Conservation (phyloP, 257 asterid species). For the Capsicum chinense region DNA sequence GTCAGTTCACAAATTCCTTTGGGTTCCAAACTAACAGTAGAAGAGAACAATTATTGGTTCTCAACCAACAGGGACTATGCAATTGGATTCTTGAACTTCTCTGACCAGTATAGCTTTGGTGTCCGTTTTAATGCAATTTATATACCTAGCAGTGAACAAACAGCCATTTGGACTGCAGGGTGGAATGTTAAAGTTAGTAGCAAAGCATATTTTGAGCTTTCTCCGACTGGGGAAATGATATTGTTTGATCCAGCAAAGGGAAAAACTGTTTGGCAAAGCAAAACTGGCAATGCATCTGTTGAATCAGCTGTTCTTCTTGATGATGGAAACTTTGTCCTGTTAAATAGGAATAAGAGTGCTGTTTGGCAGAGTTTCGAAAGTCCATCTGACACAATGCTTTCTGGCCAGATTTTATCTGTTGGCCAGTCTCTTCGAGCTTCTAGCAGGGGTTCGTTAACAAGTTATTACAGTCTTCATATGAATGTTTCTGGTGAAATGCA, state of each 20-base stretch:
- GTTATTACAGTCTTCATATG: slow-evolving; percentile 48
- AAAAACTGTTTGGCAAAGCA: slow-evolving; percentile 44
- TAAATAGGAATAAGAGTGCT: slow-evolving; percentile 28
- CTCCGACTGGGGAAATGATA: slow-evolving; percentile 39
- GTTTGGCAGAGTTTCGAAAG: slow-evolving; percentile 50
- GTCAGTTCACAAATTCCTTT: slow-evolving; percentile 40
- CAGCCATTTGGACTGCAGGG: slow-evolving; percentile 52
- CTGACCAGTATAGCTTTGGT: slow-evolving; percentile 41
- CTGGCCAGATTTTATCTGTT: slow-evolving; percentile 48
- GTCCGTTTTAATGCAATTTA: slow-evolving; percentile 41
- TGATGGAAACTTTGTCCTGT: slow-evolving; percentile 45
- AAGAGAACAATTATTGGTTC: slow-evolving; percentile 44
- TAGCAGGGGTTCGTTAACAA: slow-evolving; percentile 39
- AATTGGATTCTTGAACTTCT: slow-evolving; percentile 42
- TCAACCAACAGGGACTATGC: slow-evolving; percentile 50
- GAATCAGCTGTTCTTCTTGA: slow-evolving; percentile 44
- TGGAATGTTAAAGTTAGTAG: slow-evolving; percentile 44
- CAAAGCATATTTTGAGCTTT: slow-evolving; percentile 44
- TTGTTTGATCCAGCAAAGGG: slow-evolving; percentile 44
- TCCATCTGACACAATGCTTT: slow-evolving; percentile 49
- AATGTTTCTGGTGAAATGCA: slow-evolving; percentile 42
- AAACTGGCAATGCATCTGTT: slow-evolving; percentile 42
- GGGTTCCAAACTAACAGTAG: slow-evolving; percentile 47
- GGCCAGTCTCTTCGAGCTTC: slow-evolving; percentile 44
- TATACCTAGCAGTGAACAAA: slow-evolving; percentile 37